A percentile compares a stretch with the other conserved stretches of the same genome.
Evolutionary conservation across 345 rosid genomes (phyloP).

Genomic region (Dimocarpus longan): DNA sequence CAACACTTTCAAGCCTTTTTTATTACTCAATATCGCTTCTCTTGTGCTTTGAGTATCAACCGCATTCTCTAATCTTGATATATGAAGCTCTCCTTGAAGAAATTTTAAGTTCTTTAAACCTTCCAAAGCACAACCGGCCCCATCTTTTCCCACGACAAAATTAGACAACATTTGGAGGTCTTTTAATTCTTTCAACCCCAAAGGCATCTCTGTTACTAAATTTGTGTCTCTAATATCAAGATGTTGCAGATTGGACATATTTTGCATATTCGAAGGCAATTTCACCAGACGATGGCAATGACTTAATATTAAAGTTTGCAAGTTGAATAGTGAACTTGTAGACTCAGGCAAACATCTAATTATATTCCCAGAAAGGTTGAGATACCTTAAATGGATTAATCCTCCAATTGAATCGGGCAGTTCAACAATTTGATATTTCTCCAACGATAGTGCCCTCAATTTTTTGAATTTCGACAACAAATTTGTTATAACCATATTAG

Average conservation of each 20-base stretch:
- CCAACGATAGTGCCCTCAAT: too few relatives aligned
- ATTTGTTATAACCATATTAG: background rate
- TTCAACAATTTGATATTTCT: too few relatives aligned
- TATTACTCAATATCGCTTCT: slow-evolving; percentile 29
- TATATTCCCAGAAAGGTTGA: too few relatives aligned
- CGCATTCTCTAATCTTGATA: background rate
- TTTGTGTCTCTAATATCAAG: background rate
- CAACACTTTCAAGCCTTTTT: background rate
- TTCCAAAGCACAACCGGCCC: background rate
- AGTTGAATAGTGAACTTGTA: too few relatives aligned
- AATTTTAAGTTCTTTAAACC: background rate
- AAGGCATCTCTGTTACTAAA: slow-evolving; percentile 8
- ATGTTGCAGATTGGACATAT: too few relatives aligned
- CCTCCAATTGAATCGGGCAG: too few relatives aligned
- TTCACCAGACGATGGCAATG: too few relatives aligned
- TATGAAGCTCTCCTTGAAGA: slow-evolving; percentile 2
- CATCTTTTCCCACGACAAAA: slow-evolving; percentile 15
- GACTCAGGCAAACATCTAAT: too few relatives aligned
- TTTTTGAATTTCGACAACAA: too few relatives aligned
- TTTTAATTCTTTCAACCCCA: background rate
- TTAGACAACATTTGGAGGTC: background rate
- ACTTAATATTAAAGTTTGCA: too few relatives aligned
- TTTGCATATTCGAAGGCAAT: too few relatives aligned
- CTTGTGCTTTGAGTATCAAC: slow-evolving; percentile 19
- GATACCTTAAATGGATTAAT: too few relatives aligned